A percentile compares a stretch with the other conserved stretches of the same genome.
Conservation (phyloP, 176 grass and related monocot genomes). For the Avena insularis region DNA sequence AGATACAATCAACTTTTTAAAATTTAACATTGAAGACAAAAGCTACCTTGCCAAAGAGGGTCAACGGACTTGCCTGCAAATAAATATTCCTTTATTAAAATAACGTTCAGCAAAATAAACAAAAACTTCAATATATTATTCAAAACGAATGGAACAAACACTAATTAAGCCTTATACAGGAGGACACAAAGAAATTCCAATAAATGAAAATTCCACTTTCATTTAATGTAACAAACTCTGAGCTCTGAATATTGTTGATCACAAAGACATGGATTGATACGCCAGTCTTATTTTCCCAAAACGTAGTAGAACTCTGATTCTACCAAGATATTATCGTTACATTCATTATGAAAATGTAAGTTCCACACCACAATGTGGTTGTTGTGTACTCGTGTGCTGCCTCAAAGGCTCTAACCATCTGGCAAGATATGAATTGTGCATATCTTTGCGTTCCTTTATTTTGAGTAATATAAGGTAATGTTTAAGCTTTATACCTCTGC, state of each 20-base stretch:
- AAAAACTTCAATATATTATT: not conserved
- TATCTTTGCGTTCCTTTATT: not conserved
- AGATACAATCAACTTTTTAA: constrained; percentile 5
- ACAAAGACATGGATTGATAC: not conserved
- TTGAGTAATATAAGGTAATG: not conserved
- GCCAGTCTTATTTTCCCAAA: not conserved
- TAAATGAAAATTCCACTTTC: not conserved
- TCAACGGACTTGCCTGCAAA: constrained; percentile 53
- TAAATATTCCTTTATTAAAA: constrained; percentile 37
- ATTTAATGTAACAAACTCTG: not conserved
- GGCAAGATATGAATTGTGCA: not conserved
- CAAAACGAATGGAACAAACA: not conserved
- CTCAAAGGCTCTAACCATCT: not conserved
- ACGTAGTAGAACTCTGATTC: not conserved
- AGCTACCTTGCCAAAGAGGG: constrained; percentile 52
- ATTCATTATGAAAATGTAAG: not conserved
- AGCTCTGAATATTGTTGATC: not conserved
- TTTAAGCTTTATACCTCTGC: not conserved
- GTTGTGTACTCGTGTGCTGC: not conserved
- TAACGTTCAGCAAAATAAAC: constrained; percentile 9
- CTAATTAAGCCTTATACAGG: not conserved
- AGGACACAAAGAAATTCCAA: not conserved
- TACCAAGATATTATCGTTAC: constrained; percentile 10
- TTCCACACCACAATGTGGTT: constrained; percentile 1
- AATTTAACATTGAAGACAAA: not conserved